A percentile compares a stretch with the other conserved stretches of the same genome.
phyloP scores from a whole-genome alignment of 108 stramenopile genomes.

The Nitzschia sp. region DNA sequence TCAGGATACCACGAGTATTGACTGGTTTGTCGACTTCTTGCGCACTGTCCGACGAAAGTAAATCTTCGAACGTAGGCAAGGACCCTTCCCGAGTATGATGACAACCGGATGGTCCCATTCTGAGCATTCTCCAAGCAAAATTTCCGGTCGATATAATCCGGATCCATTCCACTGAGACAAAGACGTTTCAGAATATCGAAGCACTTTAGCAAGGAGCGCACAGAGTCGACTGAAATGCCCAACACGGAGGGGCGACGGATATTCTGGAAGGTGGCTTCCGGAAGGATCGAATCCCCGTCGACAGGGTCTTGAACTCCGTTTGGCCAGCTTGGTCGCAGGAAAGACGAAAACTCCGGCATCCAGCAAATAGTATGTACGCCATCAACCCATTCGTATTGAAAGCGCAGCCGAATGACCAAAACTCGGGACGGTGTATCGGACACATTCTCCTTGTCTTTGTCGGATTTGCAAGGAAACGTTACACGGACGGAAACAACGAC shows the following conservation, averaged over 20 bases:
- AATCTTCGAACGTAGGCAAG: constrained; percentile 34
- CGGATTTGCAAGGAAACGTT: constrained; percentile 14
- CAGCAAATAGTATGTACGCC: constrained; percentile 32
- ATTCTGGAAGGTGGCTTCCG: neutral
- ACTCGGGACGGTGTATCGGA: constrained; percentile 22
- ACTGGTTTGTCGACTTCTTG: neutral
- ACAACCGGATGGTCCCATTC: constrained; percentile 1
- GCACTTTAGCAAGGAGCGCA: constrained; percentile 22
- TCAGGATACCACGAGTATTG: constrained; percentile 15
- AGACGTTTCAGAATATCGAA: constrained; percentile 46
- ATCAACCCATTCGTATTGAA: constrained; percentile 18
- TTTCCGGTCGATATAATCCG: constrained; percentile 37
- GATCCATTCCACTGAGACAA: constrained; percentile 33
- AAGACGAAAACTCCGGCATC: constrained; percentile 27
- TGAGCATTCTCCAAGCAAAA: constrained; percentile 24
- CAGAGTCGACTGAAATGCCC: neutral
- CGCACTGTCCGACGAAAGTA: constrained; percentile 9
- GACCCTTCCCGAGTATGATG: neutral
- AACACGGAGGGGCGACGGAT: neutral
- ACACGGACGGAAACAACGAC: constrained; percentile 18
- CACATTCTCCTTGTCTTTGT: constrained; percentile 9
- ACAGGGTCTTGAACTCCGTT: neutral
- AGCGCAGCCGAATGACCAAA: constrained; percentile 24
- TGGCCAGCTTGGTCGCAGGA: constrained; percentile 27
- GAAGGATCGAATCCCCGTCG: neutral